These are phyloP conservation scores for Alternaria novae-zelandiae DNA, from an alignment of 2,329 filamentous ascomycete genomes.

Conservation along the genomic window DNA sequence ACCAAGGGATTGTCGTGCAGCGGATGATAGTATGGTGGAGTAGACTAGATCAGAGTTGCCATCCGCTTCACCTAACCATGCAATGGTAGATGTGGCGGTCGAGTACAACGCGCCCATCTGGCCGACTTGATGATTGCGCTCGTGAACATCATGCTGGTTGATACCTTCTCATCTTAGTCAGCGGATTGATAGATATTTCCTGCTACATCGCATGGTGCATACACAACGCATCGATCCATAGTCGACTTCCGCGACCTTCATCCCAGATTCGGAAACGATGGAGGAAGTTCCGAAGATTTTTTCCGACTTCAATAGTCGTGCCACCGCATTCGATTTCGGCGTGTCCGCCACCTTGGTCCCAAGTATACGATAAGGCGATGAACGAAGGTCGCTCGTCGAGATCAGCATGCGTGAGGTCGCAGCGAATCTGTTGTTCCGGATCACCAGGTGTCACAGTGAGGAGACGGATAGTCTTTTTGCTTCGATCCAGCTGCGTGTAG, in stretches of 20 bases:
- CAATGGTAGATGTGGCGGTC: neutral
- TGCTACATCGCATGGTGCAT: neutral
- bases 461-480: neutral
- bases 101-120: neutral
- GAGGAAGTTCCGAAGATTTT: neutral
- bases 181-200: too few relatives aligned
- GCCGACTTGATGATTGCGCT: neutral
- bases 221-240: neutral
- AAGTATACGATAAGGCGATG: neutral
- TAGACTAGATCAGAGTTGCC: neutral
- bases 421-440: neutral
- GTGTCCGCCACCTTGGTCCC: neutral
- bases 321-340: too few relatives aligned
- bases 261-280: neutral
- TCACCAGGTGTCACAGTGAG: neutral
- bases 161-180: fast-evolving
- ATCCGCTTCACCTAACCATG: neutral
- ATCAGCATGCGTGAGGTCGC: neutral
- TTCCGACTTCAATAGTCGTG: too few relatives aligned
- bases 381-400: neutral
- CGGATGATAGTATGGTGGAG: neutral
- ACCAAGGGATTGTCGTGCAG: too few relatives aligned
- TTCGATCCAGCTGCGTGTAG: neutral
- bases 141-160: fast-evolving
- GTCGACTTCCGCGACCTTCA: neutral